Percentiles rank a stretch among this genome's conserved stretches.
Evolutionary conservation across 495 filamentous ascomycete species (phyloP).

Genomic region (Podospora conica): DNA sequence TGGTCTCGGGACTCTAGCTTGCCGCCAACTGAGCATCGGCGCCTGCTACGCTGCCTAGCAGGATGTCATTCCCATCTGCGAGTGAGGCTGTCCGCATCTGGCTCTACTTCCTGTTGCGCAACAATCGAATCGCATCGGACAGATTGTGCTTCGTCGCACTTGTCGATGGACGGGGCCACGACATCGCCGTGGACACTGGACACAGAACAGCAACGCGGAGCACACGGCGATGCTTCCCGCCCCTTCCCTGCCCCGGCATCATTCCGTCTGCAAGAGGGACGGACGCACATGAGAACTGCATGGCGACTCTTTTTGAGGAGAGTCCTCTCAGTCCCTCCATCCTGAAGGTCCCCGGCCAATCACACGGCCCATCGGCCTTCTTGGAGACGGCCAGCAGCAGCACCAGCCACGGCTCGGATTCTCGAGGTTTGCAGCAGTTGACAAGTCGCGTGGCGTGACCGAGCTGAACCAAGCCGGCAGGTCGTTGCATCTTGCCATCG

Average conservation of each 20-base stretch:
- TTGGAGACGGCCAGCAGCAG: neutral
- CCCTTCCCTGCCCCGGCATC: slow-evolving; percentile 16
- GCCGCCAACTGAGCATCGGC: slow-evolving; percentile 23
- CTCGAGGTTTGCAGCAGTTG: neutral
- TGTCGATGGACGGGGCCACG: neutral
- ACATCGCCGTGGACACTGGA: neutral
- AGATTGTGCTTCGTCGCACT: neutral
- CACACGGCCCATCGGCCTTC: slow-evolving; percentile 4
- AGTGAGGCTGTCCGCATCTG: neutral
- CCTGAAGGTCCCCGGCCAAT: slow-evolving; percentile 21
- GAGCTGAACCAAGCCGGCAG: slow-evolving; percentile 13
- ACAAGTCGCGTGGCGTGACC: slow-evolving; percentile 7
- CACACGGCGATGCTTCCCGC: slow-evolving; percentile 8
- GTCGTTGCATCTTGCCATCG: slow-evolving; percentile 7
- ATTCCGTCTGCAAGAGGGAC: slow-evolving; percentile 9
- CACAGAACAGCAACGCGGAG: slow-evolving; percentile 13
- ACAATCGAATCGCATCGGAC: neutral
- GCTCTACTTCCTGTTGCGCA: neutral
- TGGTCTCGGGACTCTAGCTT: slow-evolving; percentile 20
- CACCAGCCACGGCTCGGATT: slow-evolving; percentile 8
- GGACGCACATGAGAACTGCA: slow-evolving; percentile 1
- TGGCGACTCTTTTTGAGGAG: neutral
- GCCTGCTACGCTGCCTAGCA: slow-evolving; percentile 10
- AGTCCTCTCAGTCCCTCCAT: slow-evolving; percentile 3
- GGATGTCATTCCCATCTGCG: neutral